A percentile compares a stretch with the other conserved stretches of the same genome.
phyloP scores from a whole-genome alignment of 2,329 filamentous ascomycete species.

The Neurospora crassa region DNA sequence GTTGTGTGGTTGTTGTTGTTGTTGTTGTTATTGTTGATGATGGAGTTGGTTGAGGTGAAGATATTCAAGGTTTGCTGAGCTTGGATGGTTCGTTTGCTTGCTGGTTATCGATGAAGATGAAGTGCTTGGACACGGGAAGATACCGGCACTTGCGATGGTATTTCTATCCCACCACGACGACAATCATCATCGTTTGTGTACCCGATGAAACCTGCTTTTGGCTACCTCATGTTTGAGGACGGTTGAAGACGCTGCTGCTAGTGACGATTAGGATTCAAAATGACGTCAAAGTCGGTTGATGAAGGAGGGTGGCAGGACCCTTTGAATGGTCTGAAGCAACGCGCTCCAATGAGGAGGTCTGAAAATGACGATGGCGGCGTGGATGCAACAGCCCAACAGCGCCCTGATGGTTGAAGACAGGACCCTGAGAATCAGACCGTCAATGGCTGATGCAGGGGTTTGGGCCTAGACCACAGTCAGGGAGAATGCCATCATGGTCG shows the following conservation, averaged over 20 bases:
- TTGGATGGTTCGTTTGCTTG: neutral
- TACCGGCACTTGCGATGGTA: neutral
- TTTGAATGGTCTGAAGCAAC: neutral
- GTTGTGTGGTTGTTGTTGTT: neutral
- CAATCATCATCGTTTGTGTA: neutral
- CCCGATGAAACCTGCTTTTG: conserved; percentile 12
- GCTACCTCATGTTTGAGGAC: neutral
- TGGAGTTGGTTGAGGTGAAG: neutral
- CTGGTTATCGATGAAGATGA: neutral
- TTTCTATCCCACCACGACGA: neutral
- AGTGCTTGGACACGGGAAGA: neutral
- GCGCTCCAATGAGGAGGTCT: conserved; percentile 1
- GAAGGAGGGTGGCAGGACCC: conserved; percentile 4
- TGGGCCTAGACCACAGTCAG: neutral
- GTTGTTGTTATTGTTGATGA: neutral
- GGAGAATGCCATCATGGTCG: neutral
- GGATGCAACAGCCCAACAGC: neutral
- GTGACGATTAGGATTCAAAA: conserved; percentile 1
- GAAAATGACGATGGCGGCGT: neutral
- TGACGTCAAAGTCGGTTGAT: conserved; percentile 7
- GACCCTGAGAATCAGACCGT: neutral
- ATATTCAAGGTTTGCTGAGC: neutral
- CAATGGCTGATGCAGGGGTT: neutral
- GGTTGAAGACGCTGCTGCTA: neutral
- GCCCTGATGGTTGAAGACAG: neutral